A percentile compares a stretch with the other conserved stretches of the same genome.
Conservation (phyloP, 2,329 filamentous ascomycete genomes). For the Diaporthe batatas region DNA sequence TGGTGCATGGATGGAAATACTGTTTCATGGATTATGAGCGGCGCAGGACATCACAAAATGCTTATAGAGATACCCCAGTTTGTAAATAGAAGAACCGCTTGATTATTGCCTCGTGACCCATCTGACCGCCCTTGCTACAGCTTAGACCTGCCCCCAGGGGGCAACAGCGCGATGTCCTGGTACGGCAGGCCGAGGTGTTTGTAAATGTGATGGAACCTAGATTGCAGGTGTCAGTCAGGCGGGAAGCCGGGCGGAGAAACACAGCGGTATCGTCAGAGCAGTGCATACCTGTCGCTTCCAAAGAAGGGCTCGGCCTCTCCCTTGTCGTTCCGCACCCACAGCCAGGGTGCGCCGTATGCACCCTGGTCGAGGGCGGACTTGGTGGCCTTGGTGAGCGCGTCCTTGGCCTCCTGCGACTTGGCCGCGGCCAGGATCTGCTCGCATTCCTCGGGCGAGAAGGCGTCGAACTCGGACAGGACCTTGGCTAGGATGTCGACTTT, state of each 20-base stretch:
- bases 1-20: not conserved
- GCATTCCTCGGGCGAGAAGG: conserved; percentile 68
- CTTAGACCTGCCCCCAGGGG: conserved; percentile 51
- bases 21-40: not conserved
- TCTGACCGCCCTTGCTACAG: conserved; percentile 47
- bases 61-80: conserved; percentile 38
- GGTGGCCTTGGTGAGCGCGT: conserved; percentile 66
- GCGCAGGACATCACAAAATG: not conserved
- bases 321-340: conserved; percentile 72
- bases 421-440: conserved; percentile 67
- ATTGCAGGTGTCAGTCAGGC: not conserved
- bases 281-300: conserved; percentile 75
- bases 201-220: conserved; percentile 77
- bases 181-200: conserved; percentile 73
- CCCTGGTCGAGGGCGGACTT: conserved; percentile 72
- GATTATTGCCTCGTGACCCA: not conserved
- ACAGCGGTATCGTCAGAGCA: not conserved
- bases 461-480: conserved; percentile 51
- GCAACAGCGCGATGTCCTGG: conserved; percentile 64
- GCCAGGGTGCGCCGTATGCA: conserved; percentile 84
- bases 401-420: conserved; percentile 58
- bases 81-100: conserved; percentile 26
- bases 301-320: conserved; percentile 79
- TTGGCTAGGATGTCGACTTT: conserved; percentile 66
- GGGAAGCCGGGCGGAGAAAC: not conserved